Conservation (phyloP, 2,329 filamentous ascomycete species). For the Trichoderma polysporum region DNA sequence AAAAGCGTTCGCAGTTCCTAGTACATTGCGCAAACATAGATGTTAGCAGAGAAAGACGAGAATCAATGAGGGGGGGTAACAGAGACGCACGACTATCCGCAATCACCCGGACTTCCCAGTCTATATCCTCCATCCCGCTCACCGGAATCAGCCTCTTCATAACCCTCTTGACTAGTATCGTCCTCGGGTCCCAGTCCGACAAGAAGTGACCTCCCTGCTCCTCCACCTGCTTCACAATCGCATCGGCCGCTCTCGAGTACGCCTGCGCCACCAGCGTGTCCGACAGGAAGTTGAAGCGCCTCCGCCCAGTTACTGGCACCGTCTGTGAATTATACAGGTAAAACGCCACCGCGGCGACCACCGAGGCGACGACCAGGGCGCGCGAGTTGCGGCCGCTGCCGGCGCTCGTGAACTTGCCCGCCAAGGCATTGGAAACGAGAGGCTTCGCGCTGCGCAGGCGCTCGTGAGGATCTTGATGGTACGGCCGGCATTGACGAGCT, state of each 20-base stretch:
- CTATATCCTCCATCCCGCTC: slow-evolving; percentile 55
- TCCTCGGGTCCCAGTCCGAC: slow-evolving; percentile 57
- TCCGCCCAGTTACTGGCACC: slow-evolving; percentile 69
- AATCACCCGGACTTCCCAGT: slow-evolving; percentile 76
- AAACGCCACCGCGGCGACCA: slow-evolving; percentile 51
- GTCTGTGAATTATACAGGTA: slow-evolving; percentile 70
- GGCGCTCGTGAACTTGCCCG: slow-evolving; percentile 29
- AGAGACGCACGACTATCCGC: slow-evolving; percentile 54
- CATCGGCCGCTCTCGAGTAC: slow-evolving; percentile 29
- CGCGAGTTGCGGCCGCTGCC: slow-evolving; percentile 33
- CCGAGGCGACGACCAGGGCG: slow-evolving; percentile 42
- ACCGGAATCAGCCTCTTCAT: slow-evolving; percentile 66
- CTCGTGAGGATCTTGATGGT: slow-evolving; percentile 27
- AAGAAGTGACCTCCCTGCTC: slow-evolving; percentile 56
- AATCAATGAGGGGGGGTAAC: not conserved
- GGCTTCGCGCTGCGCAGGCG: slow-evolving; percentile 35
- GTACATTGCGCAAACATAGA: not conserved
- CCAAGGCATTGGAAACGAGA: slow-evolving; percentile 32
- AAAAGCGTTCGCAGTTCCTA: slow-evolving; percentile 68
- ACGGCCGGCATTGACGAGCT: slow-evolving; percentile 9
- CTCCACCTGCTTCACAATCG: slow-evolving; percentile 54
- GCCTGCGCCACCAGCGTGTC: slow-evolving; percentile 53
- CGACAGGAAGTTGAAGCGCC: slow-evolving; percentile 68
- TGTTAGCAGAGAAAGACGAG: not conserved
- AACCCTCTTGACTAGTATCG: slow-evolving; percentile 59